These are phyloP conservation scores for Globisporangium canariense DNA, from an alignment of 352 stramenopile genomes.

Conservation along the genomic window DNA sequence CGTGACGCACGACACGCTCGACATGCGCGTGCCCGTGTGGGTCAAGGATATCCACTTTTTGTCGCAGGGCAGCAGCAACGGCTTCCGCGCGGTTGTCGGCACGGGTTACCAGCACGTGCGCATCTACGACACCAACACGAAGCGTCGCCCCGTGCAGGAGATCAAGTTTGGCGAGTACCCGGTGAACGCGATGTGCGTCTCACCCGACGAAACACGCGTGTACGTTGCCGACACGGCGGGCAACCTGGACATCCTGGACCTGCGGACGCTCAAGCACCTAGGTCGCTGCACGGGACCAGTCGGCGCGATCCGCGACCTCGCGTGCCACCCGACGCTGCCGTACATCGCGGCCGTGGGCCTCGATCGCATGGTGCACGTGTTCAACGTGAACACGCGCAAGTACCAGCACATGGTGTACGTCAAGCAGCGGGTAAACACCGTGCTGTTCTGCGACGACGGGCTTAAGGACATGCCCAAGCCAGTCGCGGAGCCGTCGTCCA, in stretches of 20 bases:
- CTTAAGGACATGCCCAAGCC: constrained; percentile 48
- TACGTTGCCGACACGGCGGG: constrained; percentile 89
- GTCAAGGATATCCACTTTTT: constrained; percentile 78
- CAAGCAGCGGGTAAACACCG: constrained; percentile 89
- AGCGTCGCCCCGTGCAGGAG: constrained; percentile 71
- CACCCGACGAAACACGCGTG: constrained; percentile 71
- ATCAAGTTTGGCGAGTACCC: constrained; percentile 74
- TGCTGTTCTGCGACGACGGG: constrained; percentile 87
- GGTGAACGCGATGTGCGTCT: constrained; percentile 67
- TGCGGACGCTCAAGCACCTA: constrained; percentile 84
- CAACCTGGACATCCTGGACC: constrained; percentile 86
- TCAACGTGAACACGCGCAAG: constrained; percentile 85
- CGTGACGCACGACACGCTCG: constrained; percentile 82
- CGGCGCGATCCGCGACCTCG: constrained; percentile 89
- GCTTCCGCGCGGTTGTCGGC: constrained; percentile 67
- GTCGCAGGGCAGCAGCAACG: constrained; percentile 56
- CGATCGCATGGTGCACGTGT: constrained; percentile 94
- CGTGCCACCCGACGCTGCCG: constrained; percentile 87
- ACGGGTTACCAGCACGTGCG: constrained; percentile 77
- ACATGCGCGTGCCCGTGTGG: constrained; percentile 89
- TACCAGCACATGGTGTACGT: constrained; percentile 70
- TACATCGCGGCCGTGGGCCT: constrained; percentile 89
- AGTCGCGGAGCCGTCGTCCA: constrained; percentile 31
- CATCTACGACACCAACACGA: constrained; percentile 88
- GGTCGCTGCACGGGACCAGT: constrained; percentile 86